Base-by-base conservation (phyloP, 345 rosid genomes). In the Gossypium herbaceum region DNA sequence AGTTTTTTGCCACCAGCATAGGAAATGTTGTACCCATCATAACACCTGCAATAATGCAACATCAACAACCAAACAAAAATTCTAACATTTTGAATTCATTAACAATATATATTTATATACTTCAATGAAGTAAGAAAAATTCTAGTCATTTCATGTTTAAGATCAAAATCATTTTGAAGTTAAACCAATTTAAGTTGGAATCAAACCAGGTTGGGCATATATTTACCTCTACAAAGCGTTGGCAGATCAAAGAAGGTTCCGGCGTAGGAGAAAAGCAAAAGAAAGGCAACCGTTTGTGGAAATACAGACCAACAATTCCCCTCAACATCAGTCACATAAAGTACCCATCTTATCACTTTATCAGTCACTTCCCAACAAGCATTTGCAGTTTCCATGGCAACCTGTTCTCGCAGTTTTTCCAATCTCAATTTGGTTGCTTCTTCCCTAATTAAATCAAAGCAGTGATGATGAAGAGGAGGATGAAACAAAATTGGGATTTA, bases 1-100 rank as follows among this genome's bases (percentile, higher is more conserved):
- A 71, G 55, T 76, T 61, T 71, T 75, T 84, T 65, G 47, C 62
- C 56, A 76, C 75, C 16, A 77, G 50, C 61, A 77, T 67, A 2
- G 88, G 86, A 43, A 75, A 61, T 4, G 79, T 81, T 84, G 83
- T 60, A 6, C 83, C 88, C 70, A 54, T 57, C 62, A 81, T 63
- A 19, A 57, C 59, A 27, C 77, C 89, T 82, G 58, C 19, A 48
- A 10, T 1, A 54, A 45, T 3, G 20, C 17, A 43, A 43, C 4
- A 9, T 7, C 1, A n/a, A 10, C 25, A 20, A 1, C 8, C 39
- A 34, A 4, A 34, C 6, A 34, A 34, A 34, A 34, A 34, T 34
- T 34, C 39, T 34, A 34, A 34, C 39, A 34, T 34, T 34, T 4
- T 34, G 39, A 34, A 34, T 34, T 34, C 39, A 34, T 34, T 34